Base-by-base conservation (phyloP, 257 asterid genomes). In the Misopates orontium region DNA sequence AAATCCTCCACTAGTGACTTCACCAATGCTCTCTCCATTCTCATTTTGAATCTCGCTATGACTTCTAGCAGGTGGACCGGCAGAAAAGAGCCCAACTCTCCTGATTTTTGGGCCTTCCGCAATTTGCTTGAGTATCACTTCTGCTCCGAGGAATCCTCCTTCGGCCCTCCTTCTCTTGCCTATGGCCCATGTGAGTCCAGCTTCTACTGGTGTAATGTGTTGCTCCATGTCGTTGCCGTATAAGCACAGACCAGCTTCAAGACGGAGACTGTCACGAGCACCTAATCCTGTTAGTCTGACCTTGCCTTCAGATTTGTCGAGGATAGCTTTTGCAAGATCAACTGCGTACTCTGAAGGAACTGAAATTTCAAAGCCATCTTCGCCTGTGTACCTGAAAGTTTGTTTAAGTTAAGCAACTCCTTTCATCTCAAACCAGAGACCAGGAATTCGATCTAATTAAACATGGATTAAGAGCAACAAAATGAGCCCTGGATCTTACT, bases 141-240 rank as follows among this genome's bases (percentile, higher is more conserved):
- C 94, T 1, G 96, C 96, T 10, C 99, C 99, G 8, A 88, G 85
- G 76, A 90, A 94, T 22, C 98, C 99, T 10, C 98, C 96, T 78
- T 90, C 99, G 0, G 98, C 96, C 73, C 95, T 75, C 75, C 99
- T 84, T 76, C 99, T 83, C 81, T 94, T 94, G 25, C 99, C 97
- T 48, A 94, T 76, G 62, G 99, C 99, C 99, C 97, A 94, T 1
- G 96, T 86, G 2, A 90, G 95, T 5, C 99, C 99, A 1, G 99
- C 98, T 67, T 94, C 99, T 0, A 90, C 87, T 0, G 99, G 98
- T 10, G 99, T 83, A 36, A 55, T 86, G 87, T 90, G 97, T 71
- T 94, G 95, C 80, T 90, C 96, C 97, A 94, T 84, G 86, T 94
- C 99, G 18, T 88, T 90, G 39, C 99, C 98, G 48, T 94, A 94